These are phyloP conservation scores for Carnegiea gigantea DNA, from an alignment of 179 eudicot genomes.

Conservation along the genomic window DNA sequence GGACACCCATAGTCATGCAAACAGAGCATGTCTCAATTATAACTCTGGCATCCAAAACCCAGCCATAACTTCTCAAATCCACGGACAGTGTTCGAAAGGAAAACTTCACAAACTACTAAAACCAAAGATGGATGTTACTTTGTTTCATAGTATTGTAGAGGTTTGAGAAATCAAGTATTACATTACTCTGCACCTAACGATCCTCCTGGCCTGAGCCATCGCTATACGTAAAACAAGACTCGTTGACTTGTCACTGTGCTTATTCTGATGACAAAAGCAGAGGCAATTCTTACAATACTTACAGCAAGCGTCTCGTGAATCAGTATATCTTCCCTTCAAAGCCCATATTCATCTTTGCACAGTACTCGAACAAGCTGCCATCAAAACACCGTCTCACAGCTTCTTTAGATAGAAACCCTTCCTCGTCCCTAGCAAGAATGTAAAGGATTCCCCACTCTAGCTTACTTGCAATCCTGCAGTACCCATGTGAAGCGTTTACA, in stretches of 20 bases:
- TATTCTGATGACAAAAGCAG: background rate
- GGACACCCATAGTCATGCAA: no score
- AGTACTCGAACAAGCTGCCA: conserved; percentile 74
- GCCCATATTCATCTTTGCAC: conserved; percentile 47
- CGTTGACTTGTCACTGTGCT: background rate
- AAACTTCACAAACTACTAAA: background rate
- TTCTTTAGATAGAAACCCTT: conserved; percentile 62
- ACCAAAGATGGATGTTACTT: background rate
- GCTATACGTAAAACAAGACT: background rate
- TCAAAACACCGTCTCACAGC: conserved; percentile 62
- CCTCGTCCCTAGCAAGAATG: conserved; percentile 54
- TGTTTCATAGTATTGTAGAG: background rate
- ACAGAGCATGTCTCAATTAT: no score
- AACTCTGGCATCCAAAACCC: background rate
- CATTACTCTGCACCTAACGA: background rate
- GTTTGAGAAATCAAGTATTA: background rate
- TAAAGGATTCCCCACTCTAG: conserved; percentile 56
- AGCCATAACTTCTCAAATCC: background rate
- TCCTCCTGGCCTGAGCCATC: background rate
- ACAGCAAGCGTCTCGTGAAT: background rate
- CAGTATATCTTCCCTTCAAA: conserved; percentile 38
- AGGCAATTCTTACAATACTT: background rate
- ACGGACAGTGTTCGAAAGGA: background rate
- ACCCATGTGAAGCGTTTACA: background rate
- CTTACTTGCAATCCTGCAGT: conserved; percentile 46